Evolutionary conservation across 345 rosid species (phyloP), one percentile per base, ranked within the genome.

Genomic region (Laguncularia racemosa): DNA sequence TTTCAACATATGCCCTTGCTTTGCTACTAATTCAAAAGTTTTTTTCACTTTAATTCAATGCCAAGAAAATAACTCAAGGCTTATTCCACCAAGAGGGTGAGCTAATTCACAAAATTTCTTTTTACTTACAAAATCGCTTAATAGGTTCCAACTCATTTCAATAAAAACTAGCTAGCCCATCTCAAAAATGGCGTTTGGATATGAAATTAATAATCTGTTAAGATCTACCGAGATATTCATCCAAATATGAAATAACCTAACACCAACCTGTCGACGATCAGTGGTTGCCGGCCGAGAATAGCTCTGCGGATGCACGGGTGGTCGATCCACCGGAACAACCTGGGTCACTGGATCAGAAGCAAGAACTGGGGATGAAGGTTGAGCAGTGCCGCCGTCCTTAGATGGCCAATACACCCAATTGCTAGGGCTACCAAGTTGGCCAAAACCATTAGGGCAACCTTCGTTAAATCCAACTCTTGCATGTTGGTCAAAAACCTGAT

Each of bases 391-490:
- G 84, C 63, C 68, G 40, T 66, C 71, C 3, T 44, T 46, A 23
- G 80, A 55, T 0, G 81, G 79, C 91, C 93, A 83, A 59, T 80
- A 80, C 58, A 83, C 76, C 97, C 97, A 89, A 57, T 68, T 80
- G n/a, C 74, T 76, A 0, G 64, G 52, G 43, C 47, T 23, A 58
- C 28, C 50, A 58, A 33, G 20, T 58, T n/a, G 61, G 28, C 48
- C 52, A 4, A 63, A 54, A 33, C 65, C 71, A 20, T 60, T 68
- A 4, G 49, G 40, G 57, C 63, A 66, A 55, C 53, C 71, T 49
- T 78, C 83, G 19, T 45, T 61, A 33, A 4, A 33, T 6, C 71
- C 78, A 28, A 46, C 66, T 52, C 57, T 78, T 68, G 71, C 83
- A 69, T 73, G 74, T 55, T 50, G 83, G 16, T 56, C 60, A 48